A percentile compares a stretch with the other conserved stretches of the same genome.
These are phyloP conservation scores for Lepidium campestre DNA, from an alignment of 441 rosid species.

Conservation along the genomic window DNA sequence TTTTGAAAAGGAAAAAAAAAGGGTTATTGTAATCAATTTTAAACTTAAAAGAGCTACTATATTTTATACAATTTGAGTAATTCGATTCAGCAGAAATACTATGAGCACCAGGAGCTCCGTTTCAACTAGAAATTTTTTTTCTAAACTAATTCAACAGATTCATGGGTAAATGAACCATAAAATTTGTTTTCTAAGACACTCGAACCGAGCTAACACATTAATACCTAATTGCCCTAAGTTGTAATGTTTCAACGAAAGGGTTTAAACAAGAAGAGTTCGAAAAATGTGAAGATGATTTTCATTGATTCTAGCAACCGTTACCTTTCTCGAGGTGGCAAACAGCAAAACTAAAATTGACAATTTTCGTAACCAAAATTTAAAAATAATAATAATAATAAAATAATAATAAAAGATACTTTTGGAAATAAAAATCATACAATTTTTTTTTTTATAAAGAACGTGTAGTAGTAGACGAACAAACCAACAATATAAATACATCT, in stretches of 20 bases:
- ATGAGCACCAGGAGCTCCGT: too few species aligned
- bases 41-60: too few species aligned
- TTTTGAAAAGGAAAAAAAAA: too few species aligned
- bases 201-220: too few species aligned
- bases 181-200: too few species aligned
- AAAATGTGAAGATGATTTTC: neutral
- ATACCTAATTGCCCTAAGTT: neutral
- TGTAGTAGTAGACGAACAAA: neutral
- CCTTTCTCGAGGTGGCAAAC: slow-evolving; percentile 24
- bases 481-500: slow-evolving; percentile 19
- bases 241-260: neutral
- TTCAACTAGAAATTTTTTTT: too few species aligned
- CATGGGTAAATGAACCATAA: too few species aligned
- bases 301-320: slow-evolving; percentile 3
- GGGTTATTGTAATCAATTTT: too few species aligned
- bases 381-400: neutral
- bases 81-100: too few species aligned
- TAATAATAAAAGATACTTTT: neutral
- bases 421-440: neutral
- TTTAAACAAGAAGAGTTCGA: neutral
- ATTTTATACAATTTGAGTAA: too few species aligned
- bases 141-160: too few species aligned
- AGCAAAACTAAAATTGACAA: neutral
- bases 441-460: too few species aligned
- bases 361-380: neutral